Base-by-base conservation (phyloP, 2,329 filamentous ascomycete genomes). In the Capronia americana region DNA sequence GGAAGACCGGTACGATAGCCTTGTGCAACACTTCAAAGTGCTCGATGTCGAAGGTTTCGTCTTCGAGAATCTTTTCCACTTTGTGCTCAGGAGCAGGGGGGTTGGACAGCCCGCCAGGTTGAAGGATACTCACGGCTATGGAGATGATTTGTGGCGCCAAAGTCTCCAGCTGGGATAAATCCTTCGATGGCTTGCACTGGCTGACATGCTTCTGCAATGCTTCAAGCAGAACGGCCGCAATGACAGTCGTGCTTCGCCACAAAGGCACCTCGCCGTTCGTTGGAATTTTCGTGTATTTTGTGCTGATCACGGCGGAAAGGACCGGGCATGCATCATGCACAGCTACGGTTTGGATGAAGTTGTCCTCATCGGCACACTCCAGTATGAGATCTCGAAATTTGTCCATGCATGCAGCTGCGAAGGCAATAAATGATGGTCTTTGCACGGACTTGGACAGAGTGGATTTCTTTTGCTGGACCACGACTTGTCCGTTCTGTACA, bases 351-450 rank as follows among this genome's bases (percentile, higher is more conserved):
- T 58, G 24, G 23, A 67, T 61, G 30, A 69, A 41, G 10, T 64
- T 41, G 30, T 56, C 55, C 50, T 57, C 61, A 11, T 64, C 56
- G 2, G 63, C 59, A 12, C 57, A 53, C 44, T 67, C 61, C 34
- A 68, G 58, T n/a, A 69, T 24, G n/a, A 67, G 28, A 20, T 41
- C 41, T 46, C 64, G 65, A 14, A 71, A 62, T 24, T 55, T 48
- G 12, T 71, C 69, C 24, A 72, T n/a, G 54, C 69, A 71, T 14
- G 67, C 58, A 20, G 67, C 68, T 14, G 93, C 92, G 74, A 98
- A 86, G 38, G 95, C 94, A 63, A 99, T 88, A 75, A 93, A 98
- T 0, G 92, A 96, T 6, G 92, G 90, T 64, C 87, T 67, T 62
- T 71, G 65, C 20, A 55, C 46, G 20, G 63, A 58, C 51, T 66